phyloP scores from a whole-genome alignment of 345 rosid genomes.

The Brassica incana region DNA sequence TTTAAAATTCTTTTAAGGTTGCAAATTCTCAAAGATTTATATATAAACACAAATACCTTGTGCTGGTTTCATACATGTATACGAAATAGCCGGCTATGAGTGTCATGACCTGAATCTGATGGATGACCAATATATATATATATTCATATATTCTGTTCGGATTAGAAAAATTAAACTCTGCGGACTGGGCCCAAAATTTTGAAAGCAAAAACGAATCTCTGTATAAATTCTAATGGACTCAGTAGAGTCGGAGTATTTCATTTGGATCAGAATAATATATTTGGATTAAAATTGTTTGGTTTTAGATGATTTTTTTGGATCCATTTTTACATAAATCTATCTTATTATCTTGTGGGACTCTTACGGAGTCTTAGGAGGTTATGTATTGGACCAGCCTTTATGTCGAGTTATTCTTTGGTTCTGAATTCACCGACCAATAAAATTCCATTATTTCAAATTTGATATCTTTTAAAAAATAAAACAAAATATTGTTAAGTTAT shows the following conservation, averaged over 20 bases:
- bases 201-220: background rate
- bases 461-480: too few relatives aligned
- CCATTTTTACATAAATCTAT: background rate
- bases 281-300: background rate
- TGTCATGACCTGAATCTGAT: background rate
- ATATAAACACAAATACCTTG: background rate
- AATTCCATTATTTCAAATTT: too few relatives aligned
- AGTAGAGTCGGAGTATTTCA: background rate
- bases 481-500: too few relatives aligned
- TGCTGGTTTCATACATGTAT: background rate
- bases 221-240: background rate
- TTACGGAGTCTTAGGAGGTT: background rate
- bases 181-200: background rate
- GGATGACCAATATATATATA: background rate
- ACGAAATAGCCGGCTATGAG: background rate
- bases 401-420: too few relatives aligned
- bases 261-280: background rate
- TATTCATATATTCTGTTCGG: background rate
- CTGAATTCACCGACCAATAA: too few relatives aligned
- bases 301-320: background rate
- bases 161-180: background rate
- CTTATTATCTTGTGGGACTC: background rate
- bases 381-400: background rate
- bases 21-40: background rate
- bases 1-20: background rate